phyloP scores from a whole-genome alignment of 208 protist genomes.

The Trypanosomatidae sp. region DNA sequence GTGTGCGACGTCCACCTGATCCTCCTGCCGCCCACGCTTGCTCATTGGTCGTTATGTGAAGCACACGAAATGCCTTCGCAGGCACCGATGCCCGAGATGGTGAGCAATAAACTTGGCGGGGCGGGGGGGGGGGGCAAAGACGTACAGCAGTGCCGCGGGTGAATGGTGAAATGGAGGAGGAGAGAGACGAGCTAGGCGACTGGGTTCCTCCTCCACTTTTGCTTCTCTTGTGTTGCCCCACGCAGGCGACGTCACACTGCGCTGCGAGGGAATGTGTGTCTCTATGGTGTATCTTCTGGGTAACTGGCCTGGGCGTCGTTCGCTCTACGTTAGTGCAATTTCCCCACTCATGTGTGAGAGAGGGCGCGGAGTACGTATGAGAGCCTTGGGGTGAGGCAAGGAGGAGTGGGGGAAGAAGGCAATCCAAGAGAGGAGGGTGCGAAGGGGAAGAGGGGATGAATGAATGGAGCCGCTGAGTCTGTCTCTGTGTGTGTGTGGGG shows the following conservation, averaged over 20 bases:
- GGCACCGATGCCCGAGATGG: background rate
- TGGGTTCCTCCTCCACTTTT: background rate
- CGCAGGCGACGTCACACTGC: background rate
- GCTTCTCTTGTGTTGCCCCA: background rate
- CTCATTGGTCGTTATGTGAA: slow-evolving; percentile 33
- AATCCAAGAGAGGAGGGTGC: background rate
- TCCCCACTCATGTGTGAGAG: background rate
- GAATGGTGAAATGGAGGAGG: background rate
- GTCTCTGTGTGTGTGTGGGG: background rate
- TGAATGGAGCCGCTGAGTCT: background rate
- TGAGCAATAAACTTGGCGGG: background rate
- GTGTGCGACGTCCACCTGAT: slow-evolving; percentile 36
- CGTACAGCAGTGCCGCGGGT: background rate
- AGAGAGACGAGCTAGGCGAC: background rate
- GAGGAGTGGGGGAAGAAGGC: background rate
- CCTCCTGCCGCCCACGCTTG: slow-evolving; percentile 56
- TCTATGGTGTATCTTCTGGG: background rate
- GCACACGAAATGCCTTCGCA: background rate
- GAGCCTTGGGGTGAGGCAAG: background rate
- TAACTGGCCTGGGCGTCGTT: background rate
- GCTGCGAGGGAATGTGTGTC: background rate
- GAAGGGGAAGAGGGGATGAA: background rate
- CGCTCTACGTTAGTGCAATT: background rate
- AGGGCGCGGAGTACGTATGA: background rate
- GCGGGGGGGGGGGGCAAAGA: background rate